Conservation (phyloP, 139 green algal species). For the Chlamydomonas schloesseri region DNA sequence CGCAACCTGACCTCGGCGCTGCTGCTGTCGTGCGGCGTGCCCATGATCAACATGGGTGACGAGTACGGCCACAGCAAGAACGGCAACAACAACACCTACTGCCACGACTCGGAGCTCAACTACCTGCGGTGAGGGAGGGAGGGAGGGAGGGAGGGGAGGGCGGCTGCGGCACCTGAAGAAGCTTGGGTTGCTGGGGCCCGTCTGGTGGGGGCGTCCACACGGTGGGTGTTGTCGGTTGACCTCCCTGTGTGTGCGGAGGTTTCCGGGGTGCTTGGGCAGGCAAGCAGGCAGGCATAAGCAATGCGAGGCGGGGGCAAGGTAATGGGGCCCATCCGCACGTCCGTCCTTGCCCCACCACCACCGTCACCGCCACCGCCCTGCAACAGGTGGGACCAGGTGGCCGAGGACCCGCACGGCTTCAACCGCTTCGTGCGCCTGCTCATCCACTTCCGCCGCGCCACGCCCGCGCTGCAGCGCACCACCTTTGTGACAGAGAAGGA, state of each 20-base stretch:
- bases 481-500: slow-evolving; percentile 71
- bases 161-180: not conserved
- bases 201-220: too few relatives aligned
- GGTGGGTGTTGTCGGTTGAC: not conserved
- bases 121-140: slow-evolving; percentile 17
- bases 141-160: too few relatives aligned
- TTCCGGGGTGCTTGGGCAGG: too few relatives aligned
- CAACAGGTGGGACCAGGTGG: slow-evolving; percentile 77
- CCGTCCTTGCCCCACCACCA: too few relatives aligned
- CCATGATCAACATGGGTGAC: slow-evolving; percentile 98
- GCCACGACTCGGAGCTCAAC: slow-evolving; percentile 94
- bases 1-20: slow-evolving; percentile 92
- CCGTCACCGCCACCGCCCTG: too few relatives aligned
- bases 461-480: slow-evolving; percentile 72
- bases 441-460: slow-evolving; percentile 61
- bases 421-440: slow-evolving; percentile 81
- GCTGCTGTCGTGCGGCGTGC: slow-evolving; percentile 91
- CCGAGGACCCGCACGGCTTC: slow-evolving; percentile 74
- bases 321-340: too few relatives aligned
- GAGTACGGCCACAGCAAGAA: slow-evolving; percentile 96
- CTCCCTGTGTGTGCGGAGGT: too few relatives aligned
- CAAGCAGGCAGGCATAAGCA: too few relatives aligned
- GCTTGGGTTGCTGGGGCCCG: not conserved
- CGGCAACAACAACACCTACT: slow-evolving; percentile 99
- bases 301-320: too few relatives aligned